Conservation (phyloP, 2,329 filamentous ascomycete genomes). For the Aspergillus sp. region DNA sequence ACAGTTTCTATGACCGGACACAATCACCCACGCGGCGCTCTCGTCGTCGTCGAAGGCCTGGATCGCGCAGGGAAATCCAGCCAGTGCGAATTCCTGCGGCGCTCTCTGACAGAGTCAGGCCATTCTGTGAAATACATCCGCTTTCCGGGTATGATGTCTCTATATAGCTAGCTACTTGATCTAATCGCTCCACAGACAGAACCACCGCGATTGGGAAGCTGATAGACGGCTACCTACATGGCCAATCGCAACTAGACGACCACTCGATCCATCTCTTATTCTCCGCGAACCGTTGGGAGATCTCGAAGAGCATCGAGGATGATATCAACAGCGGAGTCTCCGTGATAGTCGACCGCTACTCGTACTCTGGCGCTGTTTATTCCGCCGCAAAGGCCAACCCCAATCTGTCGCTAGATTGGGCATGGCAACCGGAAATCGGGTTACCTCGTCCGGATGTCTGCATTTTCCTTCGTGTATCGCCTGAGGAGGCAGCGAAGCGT, state of each 20-base stretch:
- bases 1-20: constrained; percentile 3
- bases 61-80: constrained; percentile 90
- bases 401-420: constrained; percentile 64
- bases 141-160: constrained; percentile 52
- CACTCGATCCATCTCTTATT: constrained; percentile 86
- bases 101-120: constrained; percentile 43
- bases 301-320: constrained; percentile 32
- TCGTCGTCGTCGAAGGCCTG: constrained; percentile 79
- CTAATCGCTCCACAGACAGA: constrained; percentile 49
- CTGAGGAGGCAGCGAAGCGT: constrained; percentile 60
- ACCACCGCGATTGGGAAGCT: constrained; percentile 76
- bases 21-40: constrained; percentile 48
- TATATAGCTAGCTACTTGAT: constrained; percentile 1
- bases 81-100: constrained; percentile 62
- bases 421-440: constrained; percentile 72
- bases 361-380: constrained; percentile 90
- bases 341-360: constrained; percentile 85
- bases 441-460: constrained; percentile 81
- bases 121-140: constrained; percentile 49
- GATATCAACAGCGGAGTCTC: constrained; percentile 58
- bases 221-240: constrained; percentile 74
- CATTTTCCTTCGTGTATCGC: constrained; percentile 74
- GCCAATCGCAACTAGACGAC: constrained; percentile 65
- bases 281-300: constrained; percentile 84
- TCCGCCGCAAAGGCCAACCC: constrained; percentile 76